Conservation (phyloP, 2,329 filamentous ascomycete genomes). For the Teratosphaeria nubilosa region DNA sequence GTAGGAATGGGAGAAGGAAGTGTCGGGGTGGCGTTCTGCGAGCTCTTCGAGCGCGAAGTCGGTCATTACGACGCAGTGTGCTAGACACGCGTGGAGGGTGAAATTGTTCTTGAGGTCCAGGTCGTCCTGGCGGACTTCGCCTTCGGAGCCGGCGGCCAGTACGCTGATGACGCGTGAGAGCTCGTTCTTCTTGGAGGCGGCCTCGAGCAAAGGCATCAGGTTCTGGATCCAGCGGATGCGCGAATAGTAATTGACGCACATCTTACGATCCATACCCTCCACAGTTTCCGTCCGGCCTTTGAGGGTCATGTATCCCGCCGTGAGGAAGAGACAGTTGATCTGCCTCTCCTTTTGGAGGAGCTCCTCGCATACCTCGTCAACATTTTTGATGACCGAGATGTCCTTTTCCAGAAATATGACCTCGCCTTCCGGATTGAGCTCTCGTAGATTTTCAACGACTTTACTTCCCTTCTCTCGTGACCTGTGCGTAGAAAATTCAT, state of each 20-base stretch:
- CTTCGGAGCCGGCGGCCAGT: slow-evolving; percentile 45
- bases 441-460: slow-evolving; percentile 28
- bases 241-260: slow-evolving; percentile 46
- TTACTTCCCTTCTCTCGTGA: slow-evolving; percentile 27
- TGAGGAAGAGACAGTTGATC: slow-evolving; percentile 48
- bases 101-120: slow-evolving; percentile 33
- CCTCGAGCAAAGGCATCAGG: slow-evolving; percentile 45
- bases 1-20: slow-evolving; percentile 41
- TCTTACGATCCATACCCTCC: slow-evolving; percentile 47
- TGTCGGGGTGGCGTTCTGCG: slow-evolving; percentile 35
- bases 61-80: slow-evolving; percentile 38
- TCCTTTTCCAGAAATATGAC: slow-evolving; percentile 34
- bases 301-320: slow-evolving; percentile 38
- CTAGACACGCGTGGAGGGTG: slow-evolving; percentile 27
- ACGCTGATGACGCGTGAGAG: slow-evolving; percentile 48
- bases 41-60: slow-evolving; percentile 45
- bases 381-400: slow-evolving; percentile 30
- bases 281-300: slow-evolving; percentile 39
- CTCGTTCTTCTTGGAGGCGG: slow-evolving; percentile 27
- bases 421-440: slow-evolving; percentile 29
- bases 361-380: slow-evolving; percentile 36
- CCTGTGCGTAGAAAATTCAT: slow-evolving; percentile 15
- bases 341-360: slow-evolving; percentile 41
- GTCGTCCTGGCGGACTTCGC: slow-evolving; percentile 37
- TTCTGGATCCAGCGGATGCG: slow-evolving; percentile 48